Conservation (phyloP, 2,329 filamentous ascomycete genomes). For the Zarea fungicola region DNA sequence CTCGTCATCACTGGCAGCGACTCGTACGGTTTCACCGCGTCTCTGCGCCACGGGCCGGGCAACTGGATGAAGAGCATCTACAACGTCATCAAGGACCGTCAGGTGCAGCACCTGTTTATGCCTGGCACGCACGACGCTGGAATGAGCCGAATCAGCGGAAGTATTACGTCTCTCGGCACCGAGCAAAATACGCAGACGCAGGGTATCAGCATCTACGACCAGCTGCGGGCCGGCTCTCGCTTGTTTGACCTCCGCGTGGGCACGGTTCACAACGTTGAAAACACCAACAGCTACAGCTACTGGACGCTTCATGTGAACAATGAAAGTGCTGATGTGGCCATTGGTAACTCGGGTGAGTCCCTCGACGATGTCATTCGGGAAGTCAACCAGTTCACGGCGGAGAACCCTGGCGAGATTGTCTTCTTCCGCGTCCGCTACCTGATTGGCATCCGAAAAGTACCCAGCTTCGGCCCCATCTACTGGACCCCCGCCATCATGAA, state of each 20-base stretch:
- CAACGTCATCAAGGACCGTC: slow-evolving; percentile 30
- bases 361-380: slow-evolving; percentile 37
- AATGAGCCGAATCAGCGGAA: slow-evolving; percentile 37
- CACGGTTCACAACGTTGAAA: slow-evolving; percentile 18
- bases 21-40: slow-evolving; percentile 27
- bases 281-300: slow-evolving; percentile 25
- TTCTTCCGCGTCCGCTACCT: slow-evolving; percentile 41
- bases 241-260: slow-evolving; percentile 44
- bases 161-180: slow-evolving; percentile 30
- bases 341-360: slow-evolving; percentile 41
- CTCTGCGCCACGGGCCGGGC: slow-evolving; percentile 22
- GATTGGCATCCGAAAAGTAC: slow-evolving; percentile 33
- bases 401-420: slow-evolving; percentile 39
- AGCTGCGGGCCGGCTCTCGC: slow-evolving; percentile 40
- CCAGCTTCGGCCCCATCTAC: slow-evolving; percentile 22
- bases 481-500: slow-evolving; percentile 35
- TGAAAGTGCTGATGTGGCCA: slow-evolving; percentile 27
- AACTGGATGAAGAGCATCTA: slow-evolving; percentile 31
- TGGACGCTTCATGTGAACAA: slow-evolving; percentile 38
- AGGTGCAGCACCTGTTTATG: slow-evolving; percentile 40
- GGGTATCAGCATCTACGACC: slow-evolving; percentile 37
- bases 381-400: slow-evolving; percentile 39
- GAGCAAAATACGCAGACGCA: slow-evolving; percentile 41
- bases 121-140: slow-evolving; percentile 45
- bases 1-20: slow-evolving; percentile 32